Evolutionary conservation across 257 asterid genomes (phyloP).

Genomic region (Ballota nigra): DNA sequence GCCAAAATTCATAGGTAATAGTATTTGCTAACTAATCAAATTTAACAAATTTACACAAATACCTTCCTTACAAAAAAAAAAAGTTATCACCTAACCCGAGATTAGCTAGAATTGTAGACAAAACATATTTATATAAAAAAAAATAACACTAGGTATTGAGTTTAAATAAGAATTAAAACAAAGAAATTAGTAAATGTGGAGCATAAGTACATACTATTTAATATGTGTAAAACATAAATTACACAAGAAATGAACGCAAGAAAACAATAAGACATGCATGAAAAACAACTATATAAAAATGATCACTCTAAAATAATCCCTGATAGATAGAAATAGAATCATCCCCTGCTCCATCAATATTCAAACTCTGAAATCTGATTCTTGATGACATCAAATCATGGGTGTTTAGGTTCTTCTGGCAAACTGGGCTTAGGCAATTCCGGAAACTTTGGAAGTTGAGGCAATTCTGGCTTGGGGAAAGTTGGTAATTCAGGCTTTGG

Average conservation of each 20-base stretch:
- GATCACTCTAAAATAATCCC: slow-evolving; percentile 11
- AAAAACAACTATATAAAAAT: slow-evolving; percentile 8
- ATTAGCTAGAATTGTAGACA: too few species aligned
- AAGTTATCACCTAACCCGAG: too few species aligned
- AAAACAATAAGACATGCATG: neutral
- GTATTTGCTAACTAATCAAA: too few species aligned
- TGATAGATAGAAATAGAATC: neutral
- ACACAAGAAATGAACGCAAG: neutral
- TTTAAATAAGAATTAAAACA: too few species aligned
- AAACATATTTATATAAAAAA: too few species aligned
- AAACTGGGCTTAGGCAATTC: neutral
- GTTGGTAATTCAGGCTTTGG: too few species aligned
- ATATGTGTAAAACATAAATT: neutral
- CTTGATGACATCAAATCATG: slow-evolving; percentile 21
- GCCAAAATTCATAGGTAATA: too few species aligned
- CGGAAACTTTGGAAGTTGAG: neutral
- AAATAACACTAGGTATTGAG: too few species aligned
- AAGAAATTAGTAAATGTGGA: too few species aligned
- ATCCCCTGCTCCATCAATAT: neutral
- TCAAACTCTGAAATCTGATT: neutral
- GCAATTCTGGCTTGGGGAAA: too few species aligned
- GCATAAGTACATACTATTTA: neutral
- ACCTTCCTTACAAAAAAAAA: too few species aligned
- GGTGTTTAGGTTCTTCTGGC: neutral
- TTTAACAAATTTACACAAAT: too few species aligned